Conservation (phyloP, 1,284 basidiomycete species). For the Apiotrichum domesticum region DNA sequence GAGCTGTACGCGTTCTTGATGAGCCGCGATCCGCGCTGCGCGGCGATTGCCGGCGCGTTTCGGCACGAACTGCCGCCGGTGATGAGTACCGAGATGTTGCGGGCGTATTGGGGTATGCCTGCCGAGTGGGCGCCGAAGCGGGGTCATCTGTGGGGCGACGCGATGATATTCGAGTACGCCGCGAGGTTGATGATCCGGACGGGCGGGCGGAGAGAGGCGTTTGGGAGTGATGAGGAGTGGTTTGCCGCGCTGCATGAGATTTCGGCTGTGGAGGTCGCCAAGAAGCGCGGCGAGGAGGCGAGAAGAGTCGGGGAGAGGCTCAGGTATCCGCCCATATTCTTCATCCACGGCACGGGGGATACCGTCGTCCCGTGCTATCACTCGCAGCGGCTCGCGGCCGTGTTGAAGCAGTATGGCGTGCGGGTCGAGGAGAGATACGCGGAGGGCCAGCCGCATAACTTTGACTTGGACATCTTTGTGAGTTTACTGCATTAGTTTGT, state of each 20-base stretch:
- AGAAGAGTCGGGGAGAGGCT: background rate
- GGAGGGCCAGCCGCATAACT: slow-evolving; percentile 19
- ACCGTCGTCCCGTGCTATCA: slow-evolving; percentile 20
- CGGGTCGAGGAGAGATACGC: slow-evolving; percentile 13
- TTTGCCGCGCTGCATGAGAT: background rate
- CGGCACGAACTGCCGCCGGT: slow-evolving; percentile 8
- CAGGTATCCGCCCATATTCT: slow-evolving; percentile 21
- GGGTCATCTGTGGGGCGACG: background rate
- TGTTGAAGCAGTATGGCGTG: slow-evolving; percentile 16
- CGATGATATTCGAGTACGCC: slow-evolving; percentile 5
- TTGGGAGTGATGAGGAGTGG: slow-evolving; percentile 11
- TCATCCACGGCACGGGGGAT: slow-evolving; percentile 28
- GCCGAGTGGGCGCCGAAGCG: background rate
- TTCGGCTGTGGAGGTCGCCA: background rate
- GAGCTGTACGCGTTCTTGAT: background rate
- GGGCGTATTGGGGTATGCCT: slow-evolving; percentile 4
- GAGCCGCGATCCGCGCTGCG: slow-evolving; percentile 14
- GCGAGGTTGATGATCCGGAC: slow-evolving; percentile 5
- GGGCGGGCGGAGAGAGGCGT: slow-evolving; percentile 16
- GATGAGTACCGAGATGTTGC: background rate
- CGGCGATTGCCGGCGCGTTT: slow-evolving; percentile 9
- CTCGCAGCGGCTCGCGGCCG: slow-evolving; percentile 13
- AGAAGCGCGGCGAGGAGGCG: background rate
- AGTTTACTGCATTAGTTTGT: background rate
- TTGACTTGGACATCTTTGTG: slow-evolving; percentile 24